Base-by-base conservation (phyloP, 441 rosid genomes). In the Hura crepitans region DNA sequence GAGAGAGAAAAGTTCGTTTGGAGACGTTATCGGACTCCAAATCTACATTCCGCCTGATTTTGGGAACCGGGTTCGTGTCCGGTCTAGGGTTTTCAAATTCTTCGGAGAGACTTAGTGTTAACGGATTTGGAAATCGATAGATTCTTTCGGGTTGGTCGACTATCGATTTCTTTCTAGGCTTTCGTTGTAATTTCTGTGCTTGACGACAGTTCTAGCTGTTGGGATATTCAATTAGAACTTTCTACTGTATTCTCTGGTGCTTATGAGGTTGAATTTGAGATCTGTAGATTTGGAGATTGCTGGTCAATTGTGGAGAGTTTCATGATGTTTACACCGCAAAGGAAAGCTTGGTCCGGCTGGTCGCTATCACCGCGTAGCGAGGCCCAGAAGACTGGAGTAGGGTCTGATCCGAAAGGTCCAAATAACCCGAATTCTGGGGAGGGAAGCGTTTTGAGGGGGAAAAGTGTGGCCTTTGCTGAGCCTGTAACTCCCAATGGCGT, bases 21-120 rank as follows among this genome's bases (percentile, higher is more conserved):
- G 81, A 85, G 88, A 83, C 88, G 92, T 89, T 86, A 81, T 73
- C 92, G 98, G 98, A 89, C 84, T 85, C 79, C 74, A 93, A 92
- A 80, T 50, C 73, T 64, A 72, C 78, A 79, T 68, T 82, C 72
- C 77, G 88, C 86, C 93, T 91, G 93, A 87, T 77, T 87, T 92
- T 71, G 84, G 81, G 75, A 82, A 74, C 68, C 83, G 71, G 54
- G 75, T 84, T 92, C 64, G 75, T 76, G 89, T 89, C 96, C 96
- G 96, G 72, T 72, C 77, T 72, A 70, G 84, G 81, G 67, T 78
- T 82, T 75, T 71, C 49, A 60, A 69, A 61, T 62, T 75, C 20
- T 46, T 1, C 28, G 6, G 35, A 60, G 53, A 46, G 43, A 51
- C 4, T 47, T 53, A 35, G 27, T 33, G 3, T 60, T 37, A 37